A percentile compares a stretch with the other conserved stretches of the same genome.
These are phyloP conservation scores for Jatropha podagrica DNA, from an alignment of 441 rosid genomes.

Conservation along the genomic window DNA sequence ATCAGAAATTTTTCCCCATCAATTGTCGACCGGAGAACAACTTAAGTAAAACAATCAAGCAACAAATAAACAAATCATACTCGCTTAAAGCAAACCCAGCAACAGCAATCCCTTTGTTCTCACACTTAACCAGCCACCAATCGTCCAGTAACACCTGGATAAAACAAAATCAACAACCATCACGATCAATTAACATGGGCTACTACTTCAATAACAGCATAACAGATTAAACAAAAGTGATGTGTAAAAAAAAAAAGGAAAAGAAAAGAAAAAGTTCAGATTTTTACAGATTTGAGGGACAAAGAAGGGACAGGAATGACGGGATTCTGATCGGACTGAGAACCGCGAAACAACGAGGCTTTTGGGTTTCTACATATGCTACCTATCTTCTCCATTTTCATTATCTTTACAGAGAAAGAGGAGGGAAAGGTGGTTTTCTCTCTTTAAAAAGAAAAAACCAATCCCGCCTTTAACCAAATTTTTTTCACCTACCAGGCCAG, in stretches of 20 bases:
- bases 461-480: not conserved
- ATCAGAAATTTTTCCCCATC: not conserved
- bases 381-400: not conserved
- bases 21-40: not conserved
- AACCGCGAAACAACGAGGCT: not conserved
- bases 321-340: not conserved
- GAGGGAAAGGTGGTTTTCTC: not conserved
- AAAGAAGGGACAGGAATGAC: constrained; percentile 16
- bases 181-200: not conserved
- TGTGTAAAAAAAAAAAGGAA: not conserved
- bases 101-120: constrained; percentile 37
- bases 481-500: too few species aligned
- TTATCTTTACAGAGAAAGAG: not conserved
- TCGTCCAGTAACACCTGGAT: constrained; percentile 3
- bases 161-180: too few species aligned
- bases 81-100: constrained; percentile 53
- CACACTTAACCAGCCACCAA: constrained; percentile 56
- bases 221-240: not conserved
- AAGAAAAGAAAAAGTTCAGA: not conserved
- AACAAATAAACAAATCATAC: constrained; percentile 15
- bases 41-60: not conserved
- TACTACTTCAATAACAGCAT: not conserved
- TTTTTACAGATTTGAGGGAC: constrained; percentile 28
- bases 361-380: not conserved
- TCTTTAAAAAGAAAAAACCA: not conserved